These are phyloP conservation scores for Fraxinus xanthoxyloides DNA, from an alignment of 305 asterid species.

Conservation along the genomic window DNA sequence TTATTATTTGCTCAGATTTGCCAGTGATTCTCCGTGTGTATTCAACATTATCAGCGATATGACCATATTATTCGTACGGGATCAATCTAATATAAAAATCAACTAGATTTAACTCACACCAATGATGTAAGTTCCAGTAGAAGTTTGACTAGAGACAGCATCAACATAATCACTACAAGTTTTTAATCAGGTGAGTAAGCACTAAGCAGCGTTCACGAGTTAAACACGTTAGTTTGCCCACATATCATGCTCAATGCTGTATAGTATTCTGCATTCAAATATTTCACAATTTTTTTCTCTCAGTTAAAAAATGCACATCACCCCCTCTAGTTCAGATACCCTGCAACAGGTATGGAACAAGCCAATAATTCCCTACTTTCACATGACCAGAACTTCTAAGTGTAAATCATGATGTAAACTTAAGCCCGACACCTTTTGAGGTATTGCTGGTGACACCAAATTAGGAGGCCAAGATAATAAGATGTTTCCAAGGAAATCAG, in stretches of 20 bases:
- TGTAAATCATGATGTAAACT: neutral
- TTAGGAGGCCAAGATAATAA: neutral
- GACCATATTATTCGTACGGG: neutral
- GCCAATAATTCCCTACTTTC: neutral
- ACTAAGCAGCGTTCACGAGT: neutral
- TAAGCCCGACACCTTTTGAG: neutral
- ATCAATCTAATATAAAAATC: neutral
- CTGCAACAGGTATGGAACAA: neutral
- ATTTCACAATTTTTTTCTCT: neutral
- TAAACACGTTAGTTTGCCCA: neutral
- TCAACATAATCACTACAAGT: neutral
- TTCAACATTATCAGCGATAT: neutral
- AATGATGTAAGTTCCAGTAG: neutral
- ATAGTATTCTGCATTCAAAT: neutral
- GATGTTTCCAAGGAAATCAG: neutral
- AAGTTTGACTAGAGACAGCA: neutral
- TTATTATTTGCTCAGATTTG: neutral
- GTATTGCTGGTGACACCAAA: neutral
- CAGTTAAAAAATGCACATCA: neutral
- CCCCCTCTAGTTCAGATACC: neutral
- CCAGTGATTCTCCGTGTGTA: neutral
- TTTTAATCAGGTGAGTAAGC: neutral
- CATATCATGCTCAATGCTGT: neutral
- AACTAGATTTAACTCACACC: neutral
- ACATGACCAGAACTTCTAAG: neutral